Percentiles rank a stretch among this genome's conserved stretches.
Evolutionary conservation across 2,329 filamentous ascomycete genomes (phyloP).

Genomic region (Incumbomyces lentus): DNA sequence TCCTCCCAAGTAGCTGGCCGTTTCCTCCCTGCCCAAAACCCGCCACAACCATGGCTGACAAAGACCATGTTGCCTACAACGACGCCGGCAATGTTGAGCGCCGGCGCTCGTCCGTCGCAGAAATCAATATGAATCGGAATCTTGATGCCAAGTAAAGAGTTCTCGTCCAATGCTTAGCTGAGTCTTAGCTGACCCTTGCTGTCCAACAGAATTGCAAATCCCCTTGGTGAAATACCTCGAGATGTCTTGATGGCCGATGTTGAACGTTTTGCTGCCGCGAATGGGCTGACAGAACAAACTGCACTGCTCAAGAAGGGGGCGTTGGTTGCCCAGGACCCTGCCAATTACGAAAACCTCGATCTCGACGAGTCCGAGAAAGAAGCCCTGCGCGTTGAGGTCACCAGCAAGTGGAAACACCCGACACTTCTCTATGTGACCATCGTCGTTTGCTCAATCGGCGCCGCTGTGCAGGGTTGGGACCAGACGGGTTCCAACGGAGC

Average conservation of each 20-base stretch:
- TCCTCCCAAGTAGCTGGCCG: neutral
- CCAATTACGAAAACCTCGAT: slow-evolving; percentile 37
- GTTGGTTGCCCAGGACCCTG: slow-evolving; percentile 22
- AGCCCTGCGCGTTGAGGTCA: slow-evolving; percentile 26
- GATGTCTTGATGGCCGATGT: slow-evolving; percentile 25
- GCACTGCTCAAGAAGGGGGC: slow-evolving; percentile 25
- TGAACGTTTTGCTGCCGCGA: slow-evolving; percentile 28
- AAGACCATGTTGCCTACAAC: neutral
- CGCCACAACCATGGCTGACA: neutral
- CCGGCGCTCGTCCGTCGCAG: slow-evolving; percentile 9
- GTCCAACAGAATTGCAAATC: slow-evolving; percentile 19
- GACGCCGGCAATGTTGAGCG: neutral
- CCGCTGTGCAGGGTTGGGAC: slow-evolving; percentile 36
- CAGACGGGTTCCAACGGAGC: slow-evolving; percentile 37
- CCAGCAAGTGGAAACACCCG: slow-evolving; percentile 29
- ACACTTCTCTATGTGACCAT: slow-evolving; percentile 29
- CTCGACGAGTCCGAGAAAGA: slow-evolving; percentile 27
- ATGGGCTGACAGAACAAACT: slow-evolving; percentile 26
- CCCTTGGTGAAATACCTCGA: slow-evolving; percentile 19
- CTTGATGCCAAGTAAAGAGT: slow-evolving; percentile 13
- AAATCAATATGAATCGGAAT: slow-evolving; percentile 14
- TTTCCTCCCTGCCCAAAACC: too few species aligned
- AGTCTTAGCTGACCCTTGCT: neutral
- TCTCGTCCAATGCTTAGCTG: neutral
- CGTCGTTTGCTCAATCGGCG: slow-evolving; percentile 32